A percentile compares a stretch with the other conserved stretches of the same genome.
Evolutionary conservation across 176 grass and related monocot species (phyloP).

Genomic region (Carex littledalei): DNA sequence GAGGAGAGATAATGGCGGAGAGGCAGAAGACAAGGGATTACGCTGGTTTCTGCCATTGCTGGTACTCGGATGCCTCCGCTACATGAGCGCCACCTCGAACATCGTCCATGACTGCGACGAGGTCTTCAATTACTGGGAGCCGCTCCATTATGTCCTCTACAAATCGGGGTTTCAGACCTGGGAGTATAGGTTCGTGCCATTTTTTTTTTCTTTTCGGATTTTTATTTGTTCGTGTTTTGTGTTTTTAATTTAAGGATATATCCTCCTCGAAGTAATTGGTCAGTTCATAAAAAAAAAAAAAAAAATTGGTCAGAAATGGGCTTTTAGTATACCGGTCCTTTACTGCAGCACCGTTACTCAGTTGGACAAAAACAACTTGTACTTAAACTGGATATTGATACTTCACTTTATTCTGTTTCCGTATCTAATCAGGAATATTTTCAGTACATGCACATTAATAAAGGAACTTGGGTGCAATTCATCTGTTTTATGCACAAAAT

Average conservation of each 20-base stretch:
- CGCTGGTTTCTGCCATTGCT: slow-evolving; percentile 75
- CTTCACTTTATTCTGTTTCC: background rate
- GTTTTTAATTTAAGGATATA: background rate
- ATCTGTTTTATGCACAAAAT: background rate
- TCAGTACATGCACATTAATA: background rate
- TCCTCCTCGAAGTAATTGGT: background rate
- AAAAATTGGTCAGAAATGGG: background rate
- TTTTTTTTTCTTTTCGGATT: background rate
- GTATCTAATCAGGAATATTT: background rate
- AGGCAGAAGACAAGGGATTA: slow-evolving; percentile 33
- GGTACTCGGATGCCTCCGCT: slow-evolving; percentile 61
- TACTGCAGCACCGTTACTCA: background rate
- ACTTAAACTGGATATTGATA: too few species aligned
- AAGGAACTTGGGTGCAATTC: background rate
- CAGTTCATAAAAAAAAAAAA: too few species aligned
- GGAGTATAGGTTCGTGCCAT: slow-evolving; percentile 65
- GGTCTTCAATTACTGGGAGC: slow-evolving; percentile 99
- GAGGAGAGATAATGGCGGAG: slow-evolving; percentile 24
- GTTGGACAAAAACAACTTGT: background rate
- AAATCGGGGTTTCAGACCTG: slow-evolving; percentile 96
- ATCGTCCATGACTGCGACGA: slow-evolving; percentile 99
- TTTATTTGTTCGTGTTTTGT: background rate
- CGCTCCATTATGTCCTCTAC: slow-evolving; percentile 90
- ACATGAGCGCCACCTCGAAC: slow-evolving; percentile 97
- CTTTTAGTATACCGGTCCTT: background rate